Evolutionary conservation across 768 basidiomycete genomes (phyloP), one percentile per base, ranked within the genome.

Genomic region (Russula virescens): DNA sequence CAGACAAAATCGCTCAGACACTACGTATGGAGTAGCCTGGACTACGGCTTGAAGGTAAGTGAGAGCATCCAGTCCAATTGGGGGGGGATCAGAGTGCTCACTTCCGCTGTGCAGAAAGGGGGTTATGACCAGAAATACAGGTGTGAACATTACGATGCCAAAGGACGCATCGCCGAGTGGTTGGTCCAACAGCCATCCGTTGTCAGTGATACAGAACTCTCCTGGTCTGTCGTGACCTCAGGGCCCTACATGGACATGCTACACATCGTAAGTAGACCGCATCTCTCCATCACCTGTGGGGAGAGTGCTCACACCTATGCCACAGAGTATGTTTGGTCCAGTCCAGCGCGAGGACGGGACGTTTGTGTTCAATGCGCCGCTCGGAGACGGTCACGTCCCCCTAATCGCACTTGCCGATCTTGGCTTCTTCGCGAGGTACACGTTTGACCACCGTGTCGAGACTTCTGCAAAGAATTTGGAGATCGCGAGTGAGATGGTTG

Each of bases 201-300:
- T 28, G 68, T 71, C 31, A 72, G 69, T 43, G 72, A 75, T n/a
- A 62, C 63, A 8, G 70, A 65, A 8, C 64, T 77, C 26, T 71
- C 71, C 16, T 78, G 75, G 77, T 73, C 73, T 13, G 68, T 73
- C n/a, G 68, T 78, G 59, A 75, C 74, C 19, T 73, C 75, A 1
- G 75, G 77, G 1, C 75, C 75, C 10, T 79, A 79, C 64, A 73
- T 77, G 66, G 77, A 79, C 49, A 77, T 78, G 73, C 70, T 78
- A n/a, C 69, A 74, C 43, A 71, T 69, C 38, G 78, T 78, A 53
- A 25, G 75, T 58, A 23, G 35, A 23, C 42, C 8, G 11, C 46
- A 55, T n/a, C 3, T n/a, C 3, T 45, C 19, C 21, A 11, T 19
- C 28, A 40, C 28, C 2, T 10, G 54, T 8, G 38, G 13, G 42